Evolutionary conservation across 1,284 basidiomycete species (phyloP), one percentile per base, ranked within the genome.

Genomic region (Trichosporon asahii): DNA sequence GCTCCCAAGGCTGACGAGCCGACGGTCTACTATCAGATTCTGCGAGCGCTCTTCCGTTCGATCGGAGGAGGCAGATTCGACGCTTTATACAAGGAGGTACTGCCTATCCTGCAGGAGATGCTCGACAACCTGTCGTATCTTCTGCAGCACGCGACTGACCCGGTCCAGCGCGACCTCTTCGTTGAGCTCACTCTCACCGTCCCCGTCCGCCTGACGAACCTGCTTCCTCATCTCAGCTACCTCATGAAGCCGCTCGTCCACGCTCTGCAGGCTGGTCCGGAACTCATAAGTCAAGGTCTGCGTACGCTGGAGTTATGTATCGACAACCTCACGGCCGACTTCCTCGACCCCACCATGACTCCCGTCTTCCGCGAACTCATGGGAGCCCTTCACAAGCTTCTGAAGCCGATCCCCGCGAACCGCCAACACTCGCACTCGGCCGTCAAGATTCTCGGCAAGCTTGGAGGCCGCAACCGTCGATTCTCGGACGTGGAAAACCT

Each of bases 301-400:
- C 90, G 98, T 5, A 99, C 97, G 0, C 88, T 99, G 70, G 98
- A 99, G 83, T 87, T 99, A n/a, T 99, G 96, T 84, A 98, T 99
- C 80, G 98, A 99, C 86, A 99, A 99, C 79, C 87, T 99, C 27
- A 98, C 95, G 0, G 94, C 95, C 21, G 97, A 99, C 81, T 99
- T 99, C 86, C 87, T 99, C 31, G 97, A 99, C 78, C 98, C 97
- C 0, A 97, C 95, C 1, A 89, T 99, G 79, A 93, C 90, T 72
- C 94, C 94, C 0, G 94, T 98, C 44, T 86, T 97, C 61, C 88
- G 94, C 61, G 95, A 99, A 74, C 87, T 99, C 71, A 98, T 97
- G 93, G 91, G 92, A 72, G 96, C 95, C 0, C 86, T 98, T 25
- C 93, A 96, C 82, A 90, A 89, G 74, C 91, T 95, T 77, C 86